Conservation (phyloP, 768 basidiomycete species). For the Tremella yokohamensis region DNA sequence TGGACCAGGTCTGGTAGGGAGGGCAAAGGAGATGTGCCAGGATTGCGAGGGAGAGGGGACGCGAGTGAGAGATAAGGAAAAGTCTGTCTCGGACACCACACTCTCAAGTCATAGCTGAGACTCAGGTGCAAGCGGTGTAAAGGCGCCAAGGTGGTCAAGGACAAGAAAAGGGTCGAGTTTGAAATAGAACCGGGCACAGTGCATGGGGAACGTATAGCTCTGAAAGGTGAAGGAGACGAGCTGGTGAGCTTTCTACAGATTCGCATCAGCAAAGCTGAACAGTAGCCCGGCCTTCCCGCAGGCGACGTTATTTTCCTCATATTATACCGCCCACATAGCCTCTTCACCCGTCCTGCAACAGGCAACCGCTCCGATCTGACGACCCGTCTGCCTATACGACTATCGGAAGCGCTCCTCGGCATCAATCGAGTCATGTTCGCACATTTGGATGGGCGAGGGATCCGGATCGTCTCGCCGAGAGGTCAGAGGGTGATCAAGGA, state of each 20-base stretch:
- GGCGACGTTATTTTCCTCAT: slow-evolving; percentile 89
- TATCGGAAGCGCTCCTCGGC: slow-evolving; percentile 92
- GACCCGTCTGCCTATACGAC: slow-evolving; percentile 74
- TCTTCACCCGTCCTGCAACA: slow-evolving; percentile 69
- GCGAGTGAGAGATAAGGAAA: slow-evolving; percentile 39
- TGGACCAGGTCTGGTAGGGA: slow-evolving; percentile 48
- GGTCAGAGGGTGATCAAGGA: slow-evolving; percentile 62
- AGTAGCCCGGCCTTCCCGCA: slow-evolving; percentile 74
- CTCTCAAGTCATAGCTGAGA: background rate
- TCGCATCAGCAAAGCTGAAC: background rate
- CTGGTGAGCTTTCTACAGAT: slow-evolving; percentile 56
- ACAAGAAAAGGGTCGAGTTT: slow-evolving; percentile 85
- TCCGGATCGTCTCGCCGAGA: slow-evolving; percentile 66
- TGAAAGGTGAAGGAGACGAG: slow-evolving; percentile 90
- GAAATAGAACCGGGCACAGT: slow-evolving; percentile 81
- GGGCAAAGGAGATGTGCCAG: slow-evolving; percentile 48
- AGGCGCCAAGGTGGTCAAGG: slow-evolving; percentile 73
- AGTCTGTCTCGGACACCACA: slow-evolving; percentile 18
- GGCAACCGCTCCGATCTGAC: slow-evolving; percentile 59
- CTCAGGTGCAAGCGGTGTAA: slow-evolving; percentile 92
- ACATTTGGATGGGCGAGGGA: slow-evolving; percentile 90
- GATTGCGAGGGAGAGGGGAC: slow-evolving; percentile 50
- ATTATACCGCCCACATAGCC: slow-evolving; percentile 63
- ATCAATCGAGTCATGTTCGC: slow-evolving; percentile 85
- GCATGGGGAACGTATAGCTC: slow-evolving; percentile 75